Base-by-base conservation (phyloP, 169 alveolate species). In the Condylostoma magnum region DNA sequence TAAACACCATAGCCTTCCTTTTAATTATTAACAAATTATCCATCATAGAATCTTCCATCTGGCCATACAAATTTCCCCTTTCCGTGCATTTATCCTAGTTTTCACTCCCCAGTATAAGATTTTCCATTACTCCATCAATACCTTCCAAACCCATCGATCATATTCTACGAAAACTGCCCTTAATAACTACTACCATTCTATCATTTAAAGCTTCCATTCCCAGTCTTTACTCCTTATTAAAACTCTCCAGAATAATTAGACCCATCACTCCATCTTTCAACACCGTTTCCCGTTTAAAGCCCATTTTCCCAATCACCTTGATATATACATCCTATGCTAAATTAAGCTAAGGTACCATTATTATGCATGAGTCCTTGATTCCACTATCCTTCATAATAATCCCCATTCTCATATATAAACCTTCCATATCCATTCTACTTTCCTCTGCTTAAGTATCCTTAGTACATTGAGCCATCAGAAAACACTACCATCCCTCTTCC, bases 221-320 rank as follows among this genome's bases (percentile, higher is more conserved):
- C 93, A 34, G 82, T 76, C 72, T 86, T 82, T 63, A 65, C 70
- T 0, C 89, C 93, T 69, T 33, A 50, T 31, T 52, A 47, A 54
- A 58, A 88, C 22, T 81, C 28, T 2, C 94, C 94, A 76, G 78
- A 83, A 71, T 81, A 88, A 33, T 33, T 34, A 25, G 85, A 53
- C 6, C 85, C 81, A 74, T 80, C 88, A 22, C 76, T 65, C 84
- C 86, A 85, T 56, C 68, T 72, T 60, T 80, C 92, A 48, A 63
- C 76, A 0, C 93, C 93, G 25, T 80, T 82, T 27, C 97, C 97
- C 27, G 85, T 84, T 76, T 91, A 92, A 81, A 81, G 80, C 3
- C 96, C 96, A 48, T 85, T 57, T 44, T 67, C 85, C 71, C 89
- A 95, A 50, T 71, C 67, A 10, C 98, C 98, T 55, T 68, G 33